Evolutionary conservation across 2,329 filamentous ascomycete species (phyloP).

Genomic region (Hypoxylon sp.): DNA sequence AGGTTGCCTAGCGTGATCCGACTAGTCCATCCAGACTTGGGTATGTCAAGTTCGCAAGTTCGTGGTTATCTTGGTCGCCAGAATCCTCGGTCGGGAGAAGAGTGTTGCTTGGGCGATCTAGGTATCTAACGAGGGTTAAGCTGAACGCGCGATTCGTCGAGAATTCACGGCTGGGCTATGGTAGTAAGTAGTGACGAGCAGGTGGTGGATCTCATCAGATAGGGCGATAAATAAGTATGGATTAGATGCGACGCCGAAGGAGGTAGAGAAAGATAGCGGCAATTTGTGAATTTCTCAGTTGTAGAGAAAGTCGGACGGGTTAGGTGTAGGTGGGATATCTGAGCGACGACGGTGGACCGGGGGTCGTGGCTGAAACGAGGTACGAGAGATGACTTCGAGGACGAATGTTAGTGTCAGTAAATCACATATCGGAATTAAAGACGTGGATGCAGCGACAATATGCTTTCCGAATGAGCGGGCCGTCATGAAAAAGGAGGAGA

Average conservation of each 20-base stretch:
- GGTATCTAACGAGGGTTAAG: background rate
- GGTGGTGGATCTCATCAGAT: background rate
- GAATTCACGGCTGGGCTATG: background rate
- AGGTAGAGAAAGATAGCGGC: slow-evolving; percentile 11
- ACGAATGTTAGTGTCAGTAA: slow-evolving; percentile 43
- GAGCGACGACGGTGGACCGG: slow-evolving; percentile 19
- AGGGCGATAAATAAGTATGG: slow-evolving; percentile 7
- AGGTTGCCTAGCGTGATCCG: slow-evolving; percentile 37
- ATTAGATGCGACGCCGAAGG: slow-evolving; percentile 17
- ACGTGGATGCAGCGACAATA: slow-evolving; percentile 5
- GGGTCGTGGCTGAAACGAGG: slow-evolving; percentile 32
- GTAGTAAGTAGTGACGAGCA: background rate
- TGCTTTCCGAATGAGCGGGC: slow-evolving; percentile 9
- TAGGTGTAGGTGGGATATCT: slow-evolving; percentile 15
- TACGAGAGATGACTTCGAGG: slow-evolving; percentile 37
- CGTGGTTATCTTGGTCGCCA: background rate
- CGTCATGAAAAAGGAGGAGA: slow-evolving; percentile 6
- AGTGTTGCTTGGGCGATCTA: background rate
- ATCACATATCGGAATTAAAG: slow-evolving; percentile 26
- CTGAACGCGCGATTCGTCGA: background rate
- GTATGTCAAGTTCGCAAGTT: slow-evolving; percentile 2
- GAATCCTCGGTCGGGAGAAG: background rate
- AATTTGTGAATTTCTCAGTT: slow-evolving; percentile 2
- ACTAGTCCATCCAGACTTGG: slow-evolving; percentile 40
- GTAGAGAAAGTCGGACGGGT: slow-evolving; percentile 3